Conservation (phyloP, 2,329 filamentous ascomycete genomes). For the Fusarium chuoi region DNA sequence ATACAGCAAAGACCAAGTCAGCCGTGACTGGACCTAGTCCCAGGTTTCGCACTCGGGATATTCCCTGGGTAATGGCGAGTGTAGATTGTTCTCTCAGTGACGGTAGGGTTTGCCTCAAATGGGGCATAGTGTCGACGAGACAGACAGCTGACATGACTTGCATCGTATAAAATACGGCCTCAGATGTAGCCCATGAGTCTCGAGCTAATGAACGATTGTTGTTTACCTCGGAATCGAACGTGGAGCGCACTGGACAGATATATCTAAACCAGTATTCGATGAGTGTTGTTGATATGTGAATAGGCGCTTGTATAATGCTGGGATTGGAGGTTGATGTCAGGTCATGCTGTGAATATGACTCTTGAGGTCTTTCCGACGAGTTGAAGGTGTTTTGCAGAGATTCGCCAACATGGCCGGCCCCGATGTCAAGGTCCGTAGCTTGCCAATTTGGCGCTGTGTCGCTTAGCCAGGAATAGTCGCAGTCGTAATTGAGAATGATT, state of each 20-base stretch:
- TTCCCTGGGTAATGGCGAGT: background rate
- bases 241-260: background rate
- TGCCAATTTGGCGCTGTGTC: background rate
- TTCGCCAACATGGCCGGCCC: fast-evolving
- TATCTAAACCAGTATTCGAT: background rate
- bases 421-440: background rate
- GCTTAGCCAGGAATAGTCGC: background rate
- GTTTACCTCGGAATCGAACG: background rate
- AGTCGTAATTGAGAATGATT: no score
- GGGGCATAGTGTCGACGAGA: background rate
- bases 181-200: background rate
- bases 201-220: background rate
- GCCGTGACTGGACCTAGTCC: no score
- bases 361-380: background rate
- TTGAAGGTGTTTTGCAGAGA: background rate
- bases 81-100: background rate
- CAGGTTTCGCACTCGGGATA: no score
- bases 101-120: background rate
- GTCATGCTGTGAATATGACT: background rate
- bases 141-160: background rate
- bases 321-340: background rate
- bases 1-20: no score
- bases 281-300: background rate
- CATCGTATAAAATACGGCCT: background rate
- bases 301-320: background rate